Evolutionary conservation across 208 protist genomes (phyloP), one percentile per base, ranked within the genome.

Genomic region (Trichomonas gallinae): DNA sequence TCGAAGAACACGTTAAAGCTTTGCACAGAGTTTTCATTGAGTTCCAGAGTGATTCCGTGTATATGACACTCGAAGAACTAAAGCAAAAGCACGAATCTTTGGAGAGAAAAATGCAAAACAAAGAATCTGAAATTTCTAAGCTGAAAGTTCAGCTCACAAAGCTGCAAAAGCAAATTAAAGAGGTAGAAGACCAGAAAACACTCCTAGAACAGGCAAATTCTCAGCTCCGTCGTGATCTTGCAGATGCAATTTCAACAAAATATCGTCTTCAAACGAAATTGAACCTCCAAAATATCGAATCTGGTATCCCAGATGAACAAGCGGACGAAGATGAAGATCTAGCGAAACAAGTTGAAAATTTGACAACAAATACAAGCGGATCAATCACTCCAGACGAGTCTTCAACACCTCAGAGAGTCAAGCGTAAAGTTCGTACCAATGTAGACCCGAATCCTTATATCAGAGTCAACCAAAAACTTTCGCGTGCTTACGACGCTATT

Each of bases 1-100:
- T 93, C 2, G 87, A 93, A 93, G 87, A 93, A 42, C 87, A 93
- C 26, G 87, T 93, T 58, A 93, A 93, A 93, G 87, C 87, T 51
- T 38, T 93, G 13, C 87, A 93, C 44, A 23, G 87, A 51, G 87
- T 93, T 40, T 93, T 93, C 44, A 17, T 58, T 34, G 87, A 51
- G 42, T 93, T 93, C 31, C 87, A 93, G 45, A 93, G 45, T 93
- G 87, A 93, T 36, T 58, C 87, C 38, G 87, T 93, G 3, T 93
- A 93, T 51, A 93, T 51, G 17, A 93, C 87, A 51, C 87, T 93
- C 46, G 87, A 93, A 93, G 87, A 93, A 34, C 34, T 93, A 0
- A 93, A 93, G 36, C 87, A 93, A 38, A 93, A 93, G 17, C 87
- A 93, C n/a, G 40, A 48, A 93, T 93, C 87, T 3, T 26, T 93